Conservation (phyloP, 2,329 filamentous ascomycete genomes). For the Nectriaceae sp. region DNA sequence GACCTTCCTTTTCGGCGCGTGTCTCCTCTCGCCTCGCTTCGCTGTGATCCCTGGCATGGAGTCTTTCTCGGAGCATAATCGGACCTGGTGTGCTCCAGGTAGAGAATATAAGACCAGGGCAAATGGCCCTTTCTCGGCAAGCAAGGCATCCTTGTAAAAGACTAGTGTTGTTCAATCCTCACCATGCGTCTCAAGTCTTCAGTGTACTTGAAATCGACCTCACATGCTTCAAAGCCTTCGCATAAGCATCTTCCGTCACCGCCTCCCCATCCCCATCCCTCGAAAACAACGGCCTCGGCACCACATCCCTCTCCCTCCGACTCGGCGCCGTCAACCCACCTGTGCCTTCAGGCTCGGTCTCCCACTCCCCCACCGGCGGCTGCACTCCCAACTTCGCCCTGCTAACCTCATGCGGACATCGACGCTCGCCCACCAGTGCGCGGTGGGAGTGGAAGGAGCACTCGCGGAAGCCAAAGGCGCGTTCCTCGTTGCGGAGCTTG, state of each 20-base stretch:
- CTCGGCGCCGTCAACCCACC: slow-evolving; percentile 23
- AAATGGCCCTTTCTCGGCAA: no score
- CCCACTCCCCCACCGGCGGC: slow-evolving; percentile 1
- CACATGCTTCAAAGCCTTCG: slow-evolving; percentile 33
- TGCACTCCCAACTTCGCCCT: slow-evolving; percentile 14
- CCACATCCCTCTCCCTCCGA: slow-evolving; percentile 21
- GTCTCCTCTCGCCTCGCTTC: no score
- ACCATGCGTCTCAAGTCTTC: slow-evolving; percentile 19
- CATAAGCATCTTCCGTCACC: slow-evolving; percentile 31
- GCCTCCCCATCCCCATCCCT: slow-evolving; percentile 23
- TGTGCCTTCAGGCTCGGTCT: not conserved
- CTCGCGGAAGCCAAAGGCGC: slow-evolving; percentile 61
- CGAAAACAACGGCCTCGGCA: slow-evolving; percentile 32
- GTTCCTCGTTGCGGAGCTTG: slow-evolving; percentile 56
- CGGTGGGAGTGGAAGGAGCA: slow-evolving; percentile 64
- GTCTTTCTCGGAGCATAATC: no score
- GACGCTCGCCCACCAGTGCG: slow-evolving; percentile 52
- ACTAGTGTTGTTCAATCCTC: no score
- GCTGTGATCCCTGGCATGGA: no score
- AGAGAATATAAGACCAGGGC: no score
- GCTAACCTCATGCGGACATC: slow-evolving; percentile 48
- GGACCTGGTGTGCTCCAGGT: no score
- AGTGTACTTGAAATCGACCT: slow-evolving; percentile 34
- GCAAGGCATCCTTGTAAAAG: no score
- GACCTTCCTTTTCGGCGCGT: no score